Evolutionary conservation across 306 rosid genomes (phyloP), one percentile per base, ranked within the genome.

Genomic region (Sesbania bispinosa): DNA sequence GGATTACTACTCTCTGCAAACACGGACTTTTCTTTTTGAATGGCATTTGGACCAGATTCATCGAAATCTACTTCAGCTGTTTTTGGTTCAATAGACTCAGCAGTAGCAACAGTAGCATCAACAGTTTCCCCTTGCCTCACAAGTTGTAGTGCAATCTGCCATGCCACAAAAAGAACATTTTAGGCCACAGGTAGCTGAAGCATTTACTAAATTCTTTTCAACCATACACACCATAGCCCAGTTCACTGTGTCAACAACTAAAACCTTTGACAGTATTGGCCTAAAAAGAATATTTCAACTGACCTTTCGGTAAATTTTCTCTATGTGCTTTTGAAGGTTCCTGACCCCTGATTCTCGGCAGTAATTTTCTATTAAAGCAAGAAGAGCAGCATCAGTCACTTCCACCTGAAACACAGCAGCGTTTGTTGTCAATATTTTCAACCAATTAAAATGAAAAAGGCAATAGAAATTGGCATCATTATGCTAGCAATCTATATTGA

Each of bases 321-420:
- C 99, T 43, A 91, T 86, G 62, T 91, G 96, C 89, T 95, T 95
- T 80, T 91, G 97, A 73, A 91, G 99, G 79, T 95, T 95, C 73
- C 97, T 77, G 46, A 95, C 96, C 36, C 97, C 96, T 21, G 97
- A 85, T 84, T 94, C 99, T 42, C 96, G 88, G 74, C 96, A 91
- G 73, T 95, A 95, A 81, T 82, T 91, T 81, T 95, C 99, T 50
- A 95, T 79, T 38, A 95, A 83, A 72, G 86, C 71, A 73, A 91
- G 97, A 78, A 95, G 95, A 57, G 99, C 97, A 58, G 86, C 88
- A 79, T 91, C 79, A 20, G 92, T 89, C 78, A 91, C 88, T 64
- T 89, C 96, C 73, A 92, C 96, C 96, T 94, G 83, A 75, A 73
- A 64, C 79, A 87, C 65, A 45, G 27, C 32, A 50, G 2, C 30